These are phyloP conservation scores for Cucurbita moschata DNA, from an alignment of 306 rosid species.

Conservation along the genomic window DNA sequence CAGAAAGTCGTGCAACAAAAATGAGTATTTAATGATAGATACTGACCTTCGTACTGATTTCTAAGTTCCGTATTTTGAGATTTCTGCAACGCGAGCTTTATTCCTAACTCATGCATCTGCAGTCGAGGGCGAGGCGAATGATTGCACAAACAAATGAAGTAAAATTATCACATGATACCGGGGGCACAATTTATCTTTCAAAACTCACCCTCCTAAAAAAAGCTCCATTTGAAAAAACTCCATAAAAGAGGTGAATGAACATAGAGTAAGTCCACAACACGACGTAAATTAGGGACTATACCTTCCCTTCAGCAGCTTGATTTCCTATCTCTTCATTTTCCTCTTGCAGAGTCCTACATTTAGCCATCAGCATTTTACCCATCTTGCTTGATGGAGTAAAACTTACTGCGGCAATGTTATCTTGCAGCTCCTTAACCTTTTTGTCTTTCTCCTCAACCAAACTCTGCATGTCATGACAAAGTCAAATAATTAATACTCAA, in stretches of 20 bases:
- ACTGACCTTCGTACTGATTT: conserved; percentile 76
- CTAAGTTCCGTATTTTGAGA: conserved; percentile 61
- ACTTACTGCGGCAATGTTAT: conserved; percentile 64
- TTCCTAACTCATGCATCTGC: conserved; percentile 77
- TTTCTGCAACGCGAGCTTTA: conserved; percentile 79
- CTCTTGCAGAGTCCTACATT: conserved; percentile 87
- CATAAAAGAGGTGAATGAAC: no score
- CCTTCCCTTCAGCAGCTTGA: conserved; percentile 98
- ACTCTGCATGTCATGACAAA: conserved; percentile 23
- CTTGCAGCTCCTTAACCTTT: conserved; percentile 75
- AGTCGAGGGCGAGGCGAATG: neutral
- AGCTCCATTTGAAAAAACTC: neutral
- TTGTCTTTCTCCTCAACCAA: conserved; percentile 88
- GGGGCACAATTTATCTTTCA: no score
- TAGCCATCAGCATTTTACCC: conserved; percentile 94
- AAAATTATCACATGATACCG: neutral
- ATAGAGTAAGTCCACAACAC: neutral
- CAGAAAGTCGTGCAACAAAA: neutral
- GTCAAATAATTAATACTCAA: neutral
- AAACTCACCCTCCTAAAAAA: neutral
- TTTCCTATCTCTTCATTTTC: conserved; percentile 97
- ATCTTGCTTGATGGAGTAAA: conserved; percentile 91
- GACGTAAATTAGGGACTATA: conserved; percentile 10
- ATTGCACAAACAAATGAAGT: neutral
- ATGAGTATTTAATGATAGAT: neutral